Conservation (phyloP, 1,139 yeast species). For the Meyerozyma carpophila region DNA sequence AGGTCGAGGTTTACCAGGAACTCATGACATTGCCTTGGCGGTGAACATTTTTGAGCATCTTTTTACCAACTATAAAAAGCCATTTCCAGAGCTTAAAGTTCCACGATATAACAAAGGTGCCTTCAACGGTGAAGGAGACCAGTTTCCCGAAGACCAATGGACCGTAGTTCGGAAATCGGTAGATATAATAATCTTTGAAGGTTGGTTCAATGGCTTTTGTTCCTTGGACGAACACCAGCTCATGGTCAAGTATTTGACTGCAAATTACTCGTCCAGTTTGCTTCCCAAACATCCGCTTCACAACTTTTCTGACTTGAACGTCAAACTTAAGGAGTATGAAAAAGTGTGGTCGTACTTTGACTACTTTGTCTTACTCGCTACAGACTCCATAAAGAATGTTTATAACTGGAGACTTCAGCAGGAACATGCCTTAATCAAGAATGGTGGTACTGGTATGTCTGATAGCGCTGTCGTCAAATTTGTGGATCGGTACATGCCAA, state of each 20-base stretch:
- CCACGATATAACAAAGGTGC: slow-evolving; percentile 80
- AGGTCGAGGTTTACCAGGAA: slow-evolving; percentile 92
- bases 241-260: slow-evolving; percentile 15
- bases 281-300: slow-evolving; percentile 20
- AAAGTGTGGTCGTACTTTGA: slow-evolving; percentile 57
- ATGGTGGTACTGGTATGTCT: slow-evolving; percentile 71
- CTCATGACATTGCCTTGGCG: slow-evolving; percentile 65
- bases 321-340: slow-evolving; percentile 42
- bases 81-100: slow-evolving; percentile 26
- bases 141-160: slow-evolving; percentile 42
- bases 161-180: slow-evolving; percentile 28
- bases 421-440: slow-evolving; percentile 59
- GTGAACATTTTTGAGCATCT: slow-evolving; percentile 16
- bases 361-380: slow-evolving; percentile 56
- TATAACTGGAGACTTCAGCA: slow-evolving; percentile 82
- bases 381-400: slow-evolving; percentile 57
- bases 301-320: slow-evolving; percentile 43
- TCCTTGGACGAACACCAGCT: slow-evolving; percentile 29
- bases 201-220: slow-evolving; percentile 86
- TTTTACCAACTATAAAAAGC: slow-evolving; percentile 8
- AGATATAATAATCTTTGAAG: slow-evolving; percentile 76
- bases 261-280: slow-evolving; percentile 13
- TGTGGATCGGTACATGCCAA: slow-evolving; percentile 83
- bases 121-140: slow-evolving; percentile 75
- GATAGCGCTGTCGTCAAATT: slow-evolving; percentile 62